A percentile compares a stretch with the other conserved stretches of the same genome.
phyloP scores from a whole-genome alignment of 1,284 basidiomycete species.

The Laetiporus sulphureus region DNA sequence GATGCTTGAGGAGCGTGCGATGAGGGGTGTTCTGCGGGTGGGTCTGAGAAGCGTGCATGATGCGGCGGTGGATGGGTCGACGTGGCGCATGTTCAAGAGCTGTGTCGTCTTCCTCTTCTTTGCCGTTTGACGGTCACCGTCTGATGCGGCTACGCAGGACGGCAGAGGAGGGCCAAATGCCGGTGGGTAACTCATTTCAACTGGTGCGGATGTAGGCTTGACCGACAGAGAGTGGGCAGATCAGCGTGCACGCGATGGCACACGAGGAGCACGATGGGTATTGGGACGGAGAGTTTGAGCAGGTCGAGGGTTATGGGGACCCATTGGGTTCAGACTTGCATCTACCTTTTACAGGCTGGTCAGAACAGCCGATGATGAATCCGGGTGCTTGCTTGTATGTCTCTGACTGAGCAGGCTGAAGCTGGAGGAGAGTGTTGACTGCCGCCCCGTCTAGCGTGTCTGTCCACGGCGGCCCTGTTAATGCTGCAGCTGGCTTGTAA shows the following conservation, averaged over 20 bases:
- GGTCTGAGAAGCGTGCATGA: conserved; percentile 86
- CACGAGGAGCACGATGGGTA: conserved; percentile 49
- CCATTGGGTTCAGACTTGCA: no score
- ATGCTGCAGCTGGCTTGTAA: no score
- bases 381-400: no score
- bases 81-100: conserved; percentile 65
- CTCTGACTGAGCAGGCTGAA: no score
- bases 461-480: no score
- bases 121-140: not conserved
- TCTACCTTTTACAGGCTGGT: no score
- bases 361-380: no score
- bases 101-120: conserved; percentile 20
- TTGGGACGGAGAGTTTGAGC: conserved; percentile 60
- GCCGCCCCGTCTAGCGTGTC: no score
- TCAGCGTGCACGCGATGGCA: conserved; percentile 78
- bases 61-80: conserved; percentile 48
- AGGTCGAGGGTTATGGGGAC: conserved; percentile 59
- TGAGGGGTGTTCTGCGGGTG: conserved; percentile 60
- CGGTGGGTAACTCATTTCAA: conserved; percentile 36
- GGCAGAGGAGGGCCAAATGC: conserved; percentile 54
- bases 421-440: no score
- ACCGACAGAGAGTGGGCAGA: conserved; percentile 29
- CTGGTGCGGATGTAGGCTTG: no score
- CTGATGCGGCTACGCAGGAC: conserved; percentile 8
- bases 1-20: conserved; percentile 51